Evolutionary conservation across 2,329 filamentous ascomycete genomes (phyloP), one percentile per base, ranked within the genome.

Genomic region (Exophiala sideris): DNA sequence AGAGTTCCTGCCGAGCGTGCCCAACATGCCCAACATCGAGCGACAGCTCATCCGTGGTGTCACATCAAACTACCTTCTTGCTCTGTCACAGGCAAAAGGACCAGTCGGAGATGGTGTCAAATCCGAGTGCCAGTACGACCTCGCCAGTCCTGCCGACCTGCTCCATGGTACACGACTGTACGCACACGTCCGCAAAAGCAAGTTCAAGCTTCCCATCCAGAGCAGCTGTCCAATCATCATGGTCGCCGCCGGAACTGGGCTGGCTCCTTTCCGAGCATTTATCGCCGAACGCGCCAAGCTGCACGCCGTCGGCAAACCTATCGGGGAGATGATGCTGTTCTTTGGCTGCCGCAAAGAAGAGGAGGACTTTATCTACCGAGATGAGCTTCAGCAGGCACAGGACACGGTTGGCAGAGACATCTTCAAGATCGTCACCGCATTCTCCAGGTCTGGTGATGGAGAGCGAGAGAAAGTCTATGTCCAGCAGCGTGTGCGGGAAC

Each of bases 401-500:
- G 41, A 9, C 24, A 24, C 41, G 18, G 41, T 24, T 29, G 16
- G 16, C 10, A 11, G 12, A 11, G 16, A n/a, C 32, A 9, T 18
- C 7, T 33, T 57, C 2, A 50, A 57, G 18, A 40, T 57, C 14
- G 35, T 57, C n/a, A 53, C 50, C 8, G 68, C 68, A 2, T 70
- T 68, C 50, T 69, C 67, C 7, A 50, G 67, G 14, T 29, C 58
- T 2, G 39, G 53, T n/a, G 62, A 49, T 3, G 46, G 49, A 8
- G 56, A 57, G 10, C 16, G 16, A 18, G 16, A 18, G 16, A 58
- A 61, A 11, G 51, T 45, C 20, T 75, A 75, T 51, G 73, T 75
- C 16, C 73, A 75, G 52, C 70, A 75, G 53, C 62, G 70, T 2
- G 49, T 48, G 33, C 2, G 16, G n/a, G 66, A 72, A 55, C 35